These are phyloP conservation scores for Xylariomycetidae sp. DNA, from an alignment of 2,329 filamentous ascomycete genomes.

Conservation along the genomic window DNA sequence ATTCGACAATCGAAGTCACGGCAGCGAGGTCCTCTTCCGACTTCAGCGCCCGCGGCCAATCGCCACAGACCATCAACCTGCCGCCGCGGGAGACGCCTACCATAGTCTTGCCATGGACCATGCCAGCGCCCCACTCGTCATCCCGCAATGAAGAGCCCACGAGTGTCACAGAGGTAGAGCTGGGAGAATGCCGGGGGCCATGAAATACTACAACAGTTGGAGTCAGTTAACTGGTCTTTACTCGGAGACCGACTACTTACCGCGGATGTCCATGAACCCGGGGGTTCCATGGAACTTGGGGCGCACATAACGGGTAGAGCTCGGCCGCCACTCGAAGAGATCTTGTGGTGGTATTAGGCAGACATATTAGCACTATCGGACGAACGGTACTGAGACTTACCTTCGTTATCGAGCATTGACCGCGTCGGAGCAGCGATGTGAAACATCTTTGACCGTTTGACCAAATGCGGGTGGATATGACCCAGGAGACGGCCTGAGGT, in stretches of 20 bases:
- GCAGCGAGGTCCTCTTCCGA: constrained; percentile 19
- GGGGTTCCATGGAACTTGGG: too few species aligned
- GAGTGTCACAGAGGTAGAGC: constrained; percentile 8
- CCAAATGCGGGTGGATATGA: constrained; percentile 28
- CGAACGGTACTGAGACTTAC: too few species aligned
- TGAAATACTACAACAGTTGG: too few species aligned
- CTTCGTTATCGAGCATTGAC: constrained; percentile 1
- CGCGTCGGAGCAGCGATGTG: constrained; percentile 16
- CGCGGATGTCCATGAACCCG: too few species aligned
- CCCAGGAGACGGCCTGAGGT: constrained; percentile 31
- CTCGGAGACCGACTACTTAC: too few species aligned
- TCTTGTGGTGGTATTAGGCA: too few species aligned
- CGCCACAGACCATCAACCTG: constrained; percentile 35
- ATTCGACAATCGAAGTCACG: constrained; percentile 32
- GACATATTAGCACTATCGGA: too few species aligned
- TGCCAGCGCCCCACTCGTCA: constrained; percentile 42
- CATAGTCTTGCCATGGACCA: constrained; percentile 34
- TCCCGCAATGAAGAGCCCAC: constrained; percentile 24
- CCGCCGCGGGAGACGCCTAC: constrained; percentile 37
- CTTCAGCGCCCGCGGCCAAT: constrained; percentile 34
- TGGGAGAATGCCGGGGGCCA: background rate
- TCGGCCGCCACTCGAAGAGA: too few species aligned
- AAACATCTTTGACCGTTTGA: constrained; percentile 26
- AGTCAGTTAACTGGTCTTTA: too few species aligned
- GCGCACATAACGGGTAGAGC: too few species aligned